Evolutionary conservation across 2,329 filamentous ascomycete genomes (phyloP).

Genomic region (Cercospora zeina): DNA sequence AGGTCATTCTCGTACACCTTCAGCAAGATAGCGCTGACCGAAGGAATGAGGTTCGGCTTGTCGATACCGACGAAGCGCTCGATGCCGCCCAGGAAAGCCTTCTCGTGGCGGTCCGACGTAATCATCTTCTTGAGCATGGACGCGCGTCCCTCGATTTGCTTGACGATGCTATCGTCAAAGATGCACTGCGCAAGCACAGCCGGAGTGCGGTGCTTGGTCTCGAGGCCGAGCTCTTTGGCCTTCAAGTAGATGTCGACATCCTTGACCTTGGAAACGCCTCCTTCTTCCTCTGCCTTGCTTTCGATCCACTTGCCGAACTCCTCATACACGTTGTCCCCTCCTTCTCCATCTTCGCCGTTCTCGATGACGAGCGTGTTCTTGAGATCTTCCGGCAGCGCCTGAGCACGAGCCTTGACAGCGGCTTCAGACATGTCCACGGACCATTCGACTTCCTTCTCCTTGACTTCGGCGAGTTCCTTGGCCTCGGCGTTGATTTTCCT

Average conservation of each 20-base stretch:
- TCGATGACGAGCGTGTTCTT: conserved; percentile 71
- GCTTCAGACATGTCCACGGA: conserved; percentile 94
- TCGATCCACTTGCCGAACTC: conserved; percentile 91
- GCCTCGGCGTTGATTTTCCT: conserved; percentile 69
- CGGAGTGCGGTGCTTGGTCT: conserved; percentile 89
- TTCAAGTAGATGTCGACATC: conserved; percentile 94
- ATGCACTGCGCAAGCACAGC: conserved; percentile 89
- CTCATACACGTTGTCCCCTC: conserved; percentile 80
- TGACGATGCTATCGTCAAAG: conserved; percentile 85
- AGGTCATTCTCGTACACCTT: conserved; percentile 90
- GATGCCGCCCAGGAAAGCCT: conserved; percentile 89
- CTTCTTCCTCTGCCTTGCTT: conserved; percentile 68
- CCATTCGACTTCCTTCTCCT: conserved; percentile 86
- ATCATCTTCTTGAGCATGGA: conserved; percentile 84
- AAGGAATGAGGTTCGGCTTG: conserved; percentile 72
- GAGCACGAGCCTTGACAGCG: conserved; percentile 90
- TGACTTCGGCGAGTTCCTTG: conserved; percentile 66
- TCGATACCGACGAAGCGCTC: conserved; percentile 89
- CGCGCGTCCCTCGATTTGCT: conserved; percentile 82
- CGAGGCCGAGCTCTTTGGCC: conserved; percentile 93
- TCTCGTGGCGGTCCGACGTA: conserved; percentile 89
- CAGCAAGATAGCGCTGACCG: conserved; percentile 83
- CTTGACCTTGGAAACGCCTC: conserved; percentile 74
- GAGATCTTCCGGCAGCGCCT: conserved; percentile 89
- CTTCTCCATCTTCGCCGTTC: conserved; percentile 77